Percentiles rank a stretch among this genome's conserved stretches.
These are phyloP conservation scores for Turnera subulata DNA, from an alignment of 345 rosid genomes.

Conservation along the genomic window DNA sequence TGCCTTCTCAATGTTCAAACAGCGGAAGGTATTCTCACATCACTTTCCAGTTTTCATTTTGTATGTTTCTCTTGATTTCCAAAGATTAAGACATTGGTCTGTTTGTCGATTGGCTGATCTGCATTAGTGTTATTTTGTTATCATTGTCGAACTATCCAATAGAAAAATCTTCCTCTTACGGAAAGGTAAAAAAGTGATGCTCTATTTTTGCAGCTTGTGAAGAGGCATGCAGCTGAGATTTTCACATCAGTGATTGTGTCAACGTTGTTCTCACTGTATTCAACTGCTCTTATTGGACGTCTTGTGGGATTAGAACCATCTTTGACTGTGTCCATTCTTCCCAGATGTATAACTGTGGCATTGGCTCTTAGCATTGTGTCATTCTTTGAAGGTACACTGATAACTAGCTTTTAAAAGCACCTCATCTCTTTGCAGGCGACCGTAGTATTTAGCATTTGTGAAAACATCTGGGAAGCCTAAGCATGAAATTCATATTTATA, in stretches of 20 bases:
- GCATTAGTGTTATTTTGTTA: background rate
- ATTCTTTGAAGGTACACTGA: constrained; percentile 71
- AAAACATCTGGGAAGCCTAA: no score
- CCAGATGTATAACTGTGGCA: constrained; percentile 91
- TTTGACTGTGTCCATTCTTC: constrained; percentile 76
- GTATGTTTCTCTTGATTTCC: no score
- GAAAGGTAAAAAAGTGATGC: constrained; percentile 1
- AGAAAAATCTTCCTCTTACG: no score
- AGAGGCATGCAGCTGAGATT: constrained; percentile 92
- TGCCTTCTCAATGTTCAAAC: constrained; percentile 96
- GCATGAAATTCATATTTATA: no score
- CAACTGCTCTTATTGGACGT: constrained; percentile 84
- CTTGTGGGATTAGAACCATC: constrained; percentile 65
- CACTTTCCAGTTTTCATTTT: no score
- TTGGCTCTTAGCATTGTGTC: constrained; percentile 95
- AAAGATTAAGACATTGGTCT: background rate
- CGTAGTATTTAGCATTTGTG: no score
- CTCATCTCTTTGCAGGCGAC: no score
- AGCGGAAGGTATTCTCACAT: constrained; percentile 60
- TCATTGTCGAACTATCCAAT: no score
- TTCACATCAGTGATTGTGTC: constrained; percentile 77
- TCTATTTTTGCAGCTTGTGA: constrained; percentile 85
- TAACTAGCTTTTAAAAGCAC: no score
- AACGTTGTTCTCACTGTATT: constrained; percentile 82
- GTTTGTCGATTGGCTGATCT: background rate